Base-by-base conservation (phyloP, 371 early-diverging fungal genomes). In the Vairimorpha necatrix region DNA sequence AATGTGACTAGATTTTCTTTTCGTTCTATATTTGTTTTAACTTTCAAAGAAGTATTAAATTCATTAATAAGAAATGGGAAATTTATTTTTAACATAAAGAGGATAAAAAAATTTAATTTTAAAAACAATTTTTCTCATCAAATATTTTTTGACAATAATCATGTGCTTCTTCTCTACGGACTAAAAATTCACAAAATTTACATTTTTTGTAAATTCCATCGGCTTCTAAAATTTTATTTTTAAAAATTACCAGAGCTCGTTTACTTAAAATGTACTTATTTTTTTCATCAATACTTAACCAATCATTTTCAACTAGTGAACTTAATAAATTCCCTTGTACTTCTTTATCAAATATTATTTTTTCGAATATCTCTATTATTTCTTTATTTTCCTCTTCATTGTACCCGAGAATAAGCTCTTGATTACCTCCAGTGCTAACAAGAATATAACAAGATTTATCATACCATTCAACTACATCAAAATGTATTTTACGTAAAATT, bases 1-100 rank as follows among this genome's bases (percentile, higher is more conserved):
- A 78, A 78, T 2, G 78, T 67, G 26, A 78, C 60, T 9, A 68
- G 14, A 36, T 68, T 60, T 30, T 56, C 65, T 61, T 72, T 68
- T 38, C 74, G 22, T 53, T 78, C 74, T 47, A 73, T 69, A 16
- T 9, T 7, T 56, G 63, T 73, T 1, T 67, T 38, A 33, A 78
- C 28, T 33, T 50, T 33, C 13, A 24, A 18, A 9, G 6, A 26
- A 38, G 39, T 20, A 20, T 20, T 18, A 14, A 18, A 22, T 4
- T 53, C 36, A 0, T 47, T 62, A 69, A 78, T 53, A 26, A 18
- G 60, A 67, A 78, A 78, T 0, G 67, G 67, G 68, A 73, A 78
- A 20, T 74, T 56, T 6, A 78, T 14, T 18, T 36, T 50, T 22
- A 78, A 42, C 18, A 61, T 56, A 2, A 2, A 22, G 22, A 65